Evolutionary conservation across 345 rosid species (phyloP), one percentile per base, ranked within the genome.

Genomic region (Syzygium oleosum): DNA sequence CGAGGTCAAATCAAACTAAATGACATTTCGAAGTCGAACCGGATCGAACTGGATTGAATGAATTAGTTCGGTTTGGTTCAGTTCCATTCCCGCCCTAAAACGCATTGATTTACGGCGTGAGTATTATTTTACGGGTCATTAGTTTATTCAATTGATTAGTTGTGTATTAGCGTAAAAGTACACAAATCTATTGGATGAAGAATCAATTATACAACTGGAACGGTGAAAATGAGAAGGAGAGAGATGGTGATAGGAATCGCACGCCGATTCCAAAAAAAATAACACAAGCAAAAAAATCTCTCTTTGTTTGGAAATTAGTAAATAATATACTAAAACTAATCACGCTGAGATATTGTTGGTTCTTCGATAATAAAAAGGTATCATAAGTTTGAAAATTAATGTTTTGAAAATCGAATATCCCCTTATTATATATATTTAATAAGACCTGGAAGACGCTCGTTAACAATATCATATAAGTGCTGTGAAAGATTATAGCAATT

Each of bases 1-100:
- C 4, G 27, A 73, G 27, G 49, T 73, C 8, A 2, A 38, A 73
- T 73, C 49, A 3, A 38, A 73, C 22, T 34, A 68, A 9, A 19
- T 9, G 49, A 19, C 14, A 2, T 2, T 10, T 0, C 0, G 2
- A 54, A 34, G 25, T 46, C 0, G 12, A 34, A 73, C 46, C 4
- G 14, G 5, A 38, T 34, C 46, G 46, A 55, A 55, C 11, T 2
- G 9, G 12, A 38, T 34, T 5, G 2, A 38, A 73, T 16, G 49
- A 19, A 38, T 73, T 38, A 10, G 7, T 17, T 73, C 4, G 7
- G 25, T 73, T 19, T 2, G 14, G 14, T 19, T 21, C 10, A 21
- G 27, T 22, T 38, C 13, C 4, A 34, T 17, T 17, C 46, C 13
- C 9, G 2, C 19, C 34, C n/a, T 5, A 13, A 61, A 61, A 13